Conservation (phyloP, 352 stramenopile genomes). For the Phytopythium montanum region DNA sequence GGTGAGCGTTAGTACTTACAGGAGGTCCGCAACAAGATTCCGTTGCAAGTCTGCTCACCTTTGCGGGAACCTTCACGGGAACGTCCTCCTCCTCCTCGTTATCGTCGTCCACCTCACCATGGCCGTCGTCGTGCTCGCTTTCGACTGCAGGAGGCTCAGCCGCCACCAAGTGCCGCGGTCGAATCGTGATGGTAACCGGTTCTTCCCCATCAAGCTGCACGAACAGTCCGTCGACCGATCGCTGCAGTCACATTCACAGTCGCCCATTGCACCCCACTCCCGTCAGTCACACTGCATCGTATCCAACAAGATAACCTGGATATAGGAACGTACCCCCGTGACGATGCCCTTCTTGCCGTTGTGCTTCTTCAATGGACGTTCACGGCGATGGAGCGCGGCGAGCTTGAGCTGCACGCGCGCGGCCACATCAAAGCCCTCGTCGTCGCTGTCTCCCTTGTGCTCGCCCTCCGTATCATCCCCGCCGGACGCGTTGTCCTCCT, state of each 20-base stretch:
- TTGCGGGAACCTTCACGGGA: not conserved
- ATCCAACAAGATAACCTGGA: not conserved
- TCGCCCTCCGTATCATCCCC: slow-evolving; percentile 32
- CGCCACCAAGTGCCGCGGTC: slow-evolving; percentile 44
- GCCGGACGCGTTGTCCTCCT: slow-evolving; percentile 21
- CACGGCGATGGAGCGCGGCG: slow-evolving; percentile 31
- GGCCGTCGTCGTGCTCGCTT: slow-evolving; percentile 19
- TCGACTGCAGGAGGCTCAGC: slow-evolving; percentile 25
- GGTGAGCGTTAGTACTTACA: not conserved
- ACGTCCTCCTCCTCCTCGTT: slow-evolving; percentile 13
- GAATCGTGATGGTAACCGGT: slow-evolving; percentile 42
- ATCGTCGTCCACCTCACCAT: slow-evolving; percentile 31
- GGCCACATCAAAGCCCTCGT: slow-evolving; percentile 40
- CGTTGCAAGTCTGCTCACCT: slow-evolving; percentile 11
- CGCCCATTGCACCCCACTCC: not conserved
- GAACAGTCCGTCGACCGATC: slow-evolving; percentile 27
- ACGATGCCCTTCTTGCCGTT: slow-evolving; percentile 65
- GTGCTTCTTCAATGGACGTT: slow-evolving; percentile 69
- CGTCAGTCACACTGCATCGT: not conserved
- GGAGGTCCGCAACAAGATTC: not conserved
- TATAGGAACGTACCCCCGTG: slow-evolving; percentile 35
- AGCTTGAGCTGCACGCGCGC: slow-evolving; percentile 58
- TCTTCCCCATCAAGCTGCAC: slow-evolving; percentile 60
- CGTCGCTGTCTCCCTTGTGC: slow-evolving; percentile 39
- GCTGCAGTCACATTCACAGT: slow-evolving; percentile 2